Evolutionary conservation across 73 alveolate genomes (phyloP).

Genomic region (Uronychia binucleata): DNA sequence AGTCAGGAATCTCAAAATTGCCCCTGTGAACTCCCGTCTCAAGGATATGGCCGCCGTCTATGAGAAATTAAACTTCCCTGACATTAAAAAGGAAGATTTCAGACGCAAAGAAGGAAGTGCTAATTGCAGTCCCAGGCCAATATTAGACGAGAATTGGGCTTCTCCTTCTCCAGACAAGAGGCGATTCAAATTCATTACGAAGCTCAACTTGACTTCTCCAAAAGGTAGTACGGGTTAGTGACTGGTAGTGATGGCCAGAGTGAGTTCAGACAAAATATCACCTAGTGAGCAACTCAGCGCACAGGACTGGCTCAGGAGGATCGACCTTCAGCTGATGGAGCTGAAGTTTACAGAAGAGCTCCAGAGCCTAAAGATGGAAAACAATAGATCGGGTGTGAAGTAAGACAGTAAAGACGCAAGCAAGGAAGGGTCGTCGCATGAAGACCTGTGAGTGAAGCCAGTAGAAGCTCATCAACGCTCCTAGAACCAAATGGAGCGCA

Average conservation of each 20-base stretch:
- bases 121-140: too few relatives aligned
- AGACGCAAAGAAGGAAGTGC: too few relatives aligned
- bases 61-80: not conserved
- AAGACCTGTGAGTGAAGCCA: too few relatives aligned
- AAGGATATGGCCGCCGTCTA: not conserved
- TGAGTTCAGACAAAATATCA: not conserved
- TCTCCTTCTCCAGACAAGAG: too few relatives aligned
- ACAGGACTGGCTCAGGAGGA: not conserved
- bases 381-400: too few relatives aligned
- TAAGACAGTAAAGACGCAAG: too few relatives aligned
- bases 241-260: not conserved
- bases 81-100: not conserved
- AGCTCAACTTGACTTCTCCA: not conserved
- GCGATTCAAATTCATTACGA: not conserved
- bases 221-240: not conserved
- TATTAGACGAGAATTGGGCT: too few relatives aligned
- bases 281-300: not conserved
- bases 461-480: too few relatives aligned
- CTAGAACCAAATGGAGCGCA: too few relatives aligned
- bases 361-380: too few relatives aligned
- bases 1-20: not conserved
- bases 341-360: not conserved
- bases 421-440: too few relatives aligned
- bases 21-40: not conserved
- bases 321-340: not conserved